Evolutionary conservation across 148 eudicot genomes (phyloP).

Genomic region (Drosera capensis): DNA sequence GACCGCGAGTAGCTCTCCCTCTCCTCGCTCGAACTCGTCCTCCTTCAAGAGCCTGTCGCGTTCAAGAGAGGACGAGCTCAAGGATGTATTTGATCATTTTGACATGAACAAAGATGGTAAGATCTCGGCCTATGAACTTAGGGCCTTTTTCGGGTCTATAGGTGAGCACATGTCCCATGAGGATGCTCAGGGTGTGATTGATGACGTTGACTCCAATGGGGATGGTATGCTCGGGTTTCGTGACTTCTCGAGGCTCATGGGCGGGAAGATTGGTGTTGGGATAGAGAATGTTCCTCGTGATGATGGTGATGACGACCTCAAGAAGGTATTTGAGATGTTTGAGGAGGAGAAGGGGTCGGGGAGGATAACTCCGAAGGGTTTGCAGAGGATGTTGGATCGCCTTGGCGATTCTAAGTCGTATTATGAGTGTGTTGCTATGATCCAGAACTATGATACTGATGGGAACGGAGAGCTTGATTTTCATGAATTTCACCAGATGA

Average conservation of each 20-base stretch:
- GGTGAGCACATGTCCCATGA: constrained; percentile 49
- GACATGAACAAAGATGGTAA: constrained; percentile 49
- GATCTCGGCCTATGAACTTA: constrained; percentile 44
- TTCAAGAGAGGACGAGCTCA: constrained; percentile 39
- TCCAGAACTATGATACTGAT: constrained; percentile 42
- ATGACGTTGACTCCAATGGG: constrained; percentile 44
- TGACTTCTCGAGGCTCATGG: constrained; percentile 50
- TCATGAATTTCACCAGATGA: constrained; percentile 60
- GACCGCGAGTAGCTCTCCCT: constrained; percentile 4
- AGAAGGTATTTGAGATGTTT: constrained; percentile 53
- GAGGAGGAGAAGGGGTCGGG: constrained; percentile 58
- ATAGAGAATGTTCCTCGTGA: too few relatives aligned
- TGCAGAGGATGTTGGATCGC: constrained; percentile 39
- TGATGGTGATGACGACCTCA: constrained; percentile 25
- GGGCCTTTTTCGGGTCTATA: constrained; percentile 37
- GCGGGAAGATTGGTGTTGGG: constrained; percentile 17
- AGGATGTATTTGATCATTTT: constrained; percentile 41
- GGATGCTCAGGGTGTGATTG: constrained; percentile 45
- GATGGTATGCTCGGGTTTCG: constrained; percentile 39
- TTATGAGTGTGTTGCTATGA: constrained; percentile 58
- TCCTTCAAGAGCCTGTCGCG: constrained; percentile 8
- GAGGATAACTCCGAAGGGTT: constrained; percentile 48
- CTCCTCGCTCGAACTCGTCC: constrained; percentile 7
- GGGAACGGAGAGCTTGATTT: constrained; percentile 68
- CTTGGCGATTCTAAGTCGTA: constrained; percentile 48